Base-by-base conservation (phyloP, 257 asterid species). In the Solanum sparsipilum region DNA sequence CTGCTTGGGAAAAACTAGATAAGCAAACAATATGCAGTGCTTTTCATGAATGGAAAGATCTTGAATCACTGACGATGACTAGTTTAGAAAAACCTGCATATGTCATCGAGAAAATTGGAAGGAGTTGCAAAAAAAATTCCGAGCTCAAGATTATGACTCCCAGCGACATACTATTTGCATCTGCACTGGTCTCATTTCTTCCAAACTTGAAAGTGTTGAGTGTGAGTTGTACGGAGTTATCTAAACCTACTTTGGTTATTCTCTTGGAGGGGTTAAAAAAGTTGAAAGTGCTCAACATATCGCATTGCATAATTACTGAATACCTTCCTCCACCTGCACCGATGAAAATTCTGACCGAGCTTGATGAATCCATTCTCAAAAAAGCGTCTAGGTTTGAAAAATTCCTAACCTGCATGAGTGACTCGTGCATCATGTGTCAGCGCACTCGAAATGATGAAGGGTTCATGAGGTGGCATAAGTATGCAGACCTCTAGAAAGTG, bases 51-150 rank as follows among this genome's bases (percentile, higher is more conserved):
- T 96, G 98, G 98, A 25, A 89, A 88, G 90, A 93, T 79, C 95
- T 96, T 1, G 96, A 94, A 90, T 95, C 98, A 4, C 90, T 94
- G 13, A 94, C 98, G 21, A 93, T 96, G 94, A 98, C 98, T 5
- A 93, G 94, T 94, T 93, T 95, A 74, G 88, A 92, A 60, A 91
- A 88, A 90, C 98, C 96, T 11, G 92, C 93, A 15, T 92, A 94
- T 87, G 94, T 96, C 67, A 89, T 95, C 88, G 93, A 93, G 86
- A 96, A 95, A 86, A 93, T 96, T 60, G 88, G 91, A 12, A 87
- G n/a, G 87, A 90, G 88, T 27, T 95, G 98, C 94, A 91, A 90
- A 63, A 96, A 90, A 0, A 92, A 90, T 27, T 9, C 3, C 95
- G 94, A 94, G 68, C 91, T 96, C 16, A 96, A 95, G 90, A 91